These are phyloP conservation scores for Trebouxia gelatinosa DNA, from an alignment of 163 green algal species.

Conservation along the genomic window DNA sequence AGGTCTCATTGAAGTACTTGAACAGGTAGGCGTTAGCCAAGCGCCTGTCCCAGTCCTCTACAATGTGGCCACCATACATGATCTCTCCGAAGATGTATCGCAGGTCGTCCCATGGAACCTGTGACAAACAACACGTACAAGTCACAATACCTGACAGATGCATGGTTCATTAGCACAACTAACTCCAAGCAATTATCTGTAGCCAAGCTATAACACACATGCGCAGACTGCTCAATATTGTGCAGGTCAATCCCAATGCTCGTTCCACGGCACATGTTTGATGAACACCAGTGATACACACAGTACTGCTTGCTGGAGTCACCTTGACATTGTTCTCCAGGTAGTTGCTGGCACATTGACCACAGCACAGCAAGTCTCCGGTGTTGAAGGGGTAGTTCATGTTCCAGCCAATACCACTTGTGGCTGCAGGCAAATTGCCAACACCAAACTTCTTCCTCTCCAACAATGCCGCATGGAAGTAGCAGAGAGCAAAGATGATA, in stretches of 20 bases:
- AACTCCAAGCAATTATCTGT: no score
- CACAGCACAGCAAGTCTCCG: constrained; percentile 87
- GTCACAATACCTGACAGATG: no score
- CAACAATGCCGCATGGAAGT: constrained; percentile 88
- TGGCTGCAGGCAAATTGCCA: constrained; percentile 75
- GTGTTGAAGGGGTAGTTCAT: constrained; percentile 97
- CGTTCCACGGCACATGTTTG: no score
- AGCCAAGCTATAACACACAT: no score
- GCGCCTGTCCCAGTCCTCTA: constrained; percentile 91
- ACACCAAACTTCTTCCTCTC: constrained; percentile 96
- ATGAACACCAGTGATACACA: no score
- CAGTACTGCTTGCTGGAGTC: no score
- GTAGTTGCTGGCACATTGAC: constrained; percentile 85
- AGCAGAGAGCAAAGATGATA: constrained; percentile 90
- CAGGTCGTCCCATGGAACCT: constrained; percentile 88
- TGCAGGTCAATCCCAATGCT: no score
- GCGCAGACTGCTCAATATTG: no score
- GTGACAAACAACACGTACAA: no score
- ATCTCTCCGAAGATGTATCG: constrained; percentile 96
- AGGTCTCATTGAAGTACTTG: constrained; percentile 77
- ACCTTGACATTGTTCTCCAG: constrained; percentile 89
- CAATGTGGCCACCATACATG: constrained; percentile 96
- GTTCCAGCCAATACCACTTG: constrained; percentile 89
- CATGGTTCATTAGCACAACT: no score
- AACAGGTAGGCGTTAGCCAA: constrained; percentile 80